Conservation (phyloP, 139 green algal genomes). For the Tetraselmis chui region DNA sequence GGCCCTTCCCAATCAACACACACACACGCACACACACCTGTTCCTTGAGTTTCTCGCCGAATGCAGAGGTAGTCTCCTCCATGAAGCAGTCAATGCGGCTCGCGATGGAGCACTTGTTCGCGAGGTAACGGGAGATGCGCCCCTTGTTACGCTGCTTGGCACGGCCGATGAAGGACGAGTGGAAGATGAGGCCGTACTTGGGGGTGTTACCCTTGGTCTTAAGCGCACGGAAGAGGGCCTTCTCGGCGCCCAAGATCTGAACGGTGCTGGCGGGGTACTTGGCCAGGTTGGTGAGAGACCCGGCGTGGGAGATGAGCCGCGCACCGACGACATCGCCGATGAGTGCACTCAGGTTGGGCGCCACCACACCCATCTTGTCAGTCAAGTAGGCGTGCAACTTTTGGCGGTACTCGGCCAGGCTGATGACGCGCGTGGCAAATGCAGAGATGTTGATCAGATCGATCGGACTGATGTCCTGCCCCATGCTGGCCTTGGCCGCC, state of each 20-base stretch:
- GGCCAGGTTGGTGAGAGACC: constrained; percentile 89
- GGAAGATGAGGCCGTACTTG: constrained; percentile 99
- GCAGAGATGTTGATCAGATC: constrained; percentile 88
- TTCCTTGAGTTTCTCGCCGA: constrained; percentile 72
- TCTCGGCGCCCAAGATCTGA: constrained; percentile 95
- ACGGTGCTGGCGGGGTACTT: constrained; percentile 94
- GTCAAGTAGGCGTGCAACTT: constrained; percentile 98
- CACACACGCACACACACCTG: constrained; percentile 89
- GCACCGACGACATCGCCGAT: constrained; percentile 97
- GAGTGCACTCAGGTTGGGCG: constrained; percentile 95
- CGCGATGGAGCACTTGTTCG: constrained; percentile 88
- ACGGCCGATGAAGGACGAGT: constrained; percentile 92
- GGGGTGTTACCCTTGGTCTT: constrained; percentile 99
- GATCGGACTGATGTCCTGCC: constrained; percentile 87
- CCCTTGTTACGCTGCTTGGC: constrained; percentile 82
- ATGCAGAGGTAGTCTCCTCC: constrained; percentile 66
- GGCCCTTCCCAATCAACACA: constrained; percentile 77
- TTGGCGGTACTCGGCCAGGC: constrained; percentile 88
- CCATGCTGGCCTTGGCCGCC: constrained; percentile 89
- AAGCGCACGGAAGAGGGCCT: constrained; percentile 67
- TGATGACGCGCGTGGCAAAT: constrained; percentile 85
- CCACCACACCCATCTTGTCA: constrained; percentile 86
- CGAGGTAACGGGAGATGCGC: constrained; percentile 84
- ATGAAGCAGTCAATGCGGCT: constrained; percentile 89
- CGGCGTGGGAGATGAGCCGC: constrained; percentile 93